Evolutionary conservation across 192 early-diverging fungal genomes (phyloP).

Genomic region (Coemansia sp.): DNA sequence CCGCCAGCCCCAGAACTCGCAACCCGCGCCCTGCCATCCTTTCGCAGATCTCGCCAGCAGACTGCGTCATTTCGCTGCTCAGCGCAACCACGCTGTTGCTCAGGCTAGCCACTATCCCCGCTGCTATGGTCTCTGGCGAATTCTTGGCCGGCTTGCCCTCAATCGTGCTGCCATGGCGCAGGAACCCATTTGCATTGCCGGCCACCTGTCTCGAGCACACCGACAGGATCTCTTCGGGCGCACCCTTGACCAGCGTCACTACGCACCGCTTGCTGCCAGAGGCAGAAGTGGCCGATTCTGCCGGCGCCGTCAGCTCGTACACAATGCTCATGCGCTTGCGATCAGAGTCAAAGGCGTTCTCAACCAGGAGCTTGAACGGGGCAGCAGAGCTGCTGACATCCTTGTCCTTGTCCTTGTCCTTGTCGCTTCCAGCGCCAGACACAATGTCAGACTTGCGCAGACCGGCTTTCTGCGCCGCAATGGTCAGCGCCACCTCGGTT

Average conservation of each 20-base stretch:
- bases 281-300: not conserved
- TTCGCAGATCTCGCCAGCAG: conserved; percentile 43
- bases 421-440: not conserved
- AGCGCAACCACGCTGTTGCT: conserved; percentile 26
- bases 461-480: conserved; percentile 82
- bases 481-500: conserved; percentile 91
- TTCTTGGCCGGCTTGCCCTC: conserved; percentile 22
- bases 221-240: conserved; percentile 84
- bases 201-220: conserved; percentile 50
- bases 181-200: conserved; percentile 25
- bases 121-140: conserved; percentile 13
- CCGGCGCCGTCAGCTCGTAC: conserved; percentile 47
- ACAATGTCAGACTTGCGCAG: conserved; percentile 59
- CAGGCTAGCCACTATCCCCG: conserved; percentile 25
- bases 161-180: conserved; percentile 16
- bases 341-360: conserved; percentile 92
- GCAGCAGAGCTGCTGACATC: not conserved
- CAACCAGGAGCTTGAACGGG: conserved; percentile 61
- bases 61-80: conserved; percentile 26
- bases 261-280: conserved; percentile 19
- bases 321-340: conserved; percentile 94
- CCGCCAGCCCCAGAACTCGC: conserved; percentile 86
- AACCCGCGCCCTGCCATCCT: conserved; percentile 84
- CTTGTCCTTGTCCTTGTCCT: not conserved
- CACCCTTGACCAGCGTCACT: conserved; percentile 85